Conservation (phyloP, 2,329 filamentous ascomycete genomes). For the Davidsoniella virescens region DNA sequence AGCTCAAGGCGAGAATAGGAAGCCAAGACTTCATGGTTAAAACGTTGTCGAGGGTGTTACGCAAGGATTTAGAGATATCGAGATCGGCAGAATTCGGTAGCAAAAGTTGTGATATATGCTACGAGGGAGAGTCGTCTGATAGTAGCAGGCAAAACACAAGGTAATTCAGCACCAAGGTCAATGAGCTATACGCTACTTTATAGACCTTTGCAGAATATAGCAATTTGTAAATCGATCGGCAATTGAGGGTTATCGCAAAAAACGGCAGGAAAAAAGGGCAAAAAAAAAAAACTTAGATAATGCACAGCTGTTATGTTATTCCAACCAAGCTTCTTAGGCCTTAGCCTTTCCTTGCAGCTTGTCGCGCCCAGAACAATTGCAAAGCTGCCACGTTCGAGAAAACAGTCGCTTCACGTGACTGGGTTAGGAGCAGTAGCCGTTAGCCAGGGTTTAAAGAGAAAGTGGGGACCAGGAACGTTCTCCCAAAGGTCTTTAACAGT, state of each 20-base stretch:
- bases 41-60: not conserved
- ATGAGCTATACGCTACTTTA: not conserved
- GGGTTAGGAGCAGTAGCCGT: too few species aligned
- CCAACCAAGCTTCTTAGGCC: not conserved
- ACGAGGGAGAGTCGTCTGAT: too few species aligned
- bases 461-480: not conserved
- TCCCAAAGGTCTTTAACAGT: not conserved
- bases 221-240: not conserved
- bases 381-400: conserved; percentile 15
- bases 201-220: not conserved
- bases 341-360: not conserved
- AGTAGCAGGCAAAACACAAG: too few species aligned
- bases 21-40: conserved; percentile 42
- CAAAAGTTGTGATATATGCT: too few species aligned
- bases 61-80: not conserved
- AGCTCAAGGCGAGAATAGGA: conserved; percentile 48
- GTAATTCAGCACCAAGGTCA: too few species aligned
- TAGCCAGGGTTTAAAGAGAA: not conserved
- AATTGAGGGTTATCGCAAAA: not conserved
- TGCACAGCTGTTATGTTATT: not conserved
- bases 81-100: too few species aligned
- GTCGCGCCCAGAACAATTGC: not conserved
- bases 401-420: conserved; percentile 3
- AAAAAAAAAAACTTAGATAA: not conserved
- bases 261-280: not conserved